phyloP scores from a whole-genome alignment of 306 rosid genomes.

The Cucumis melo region DNA sequence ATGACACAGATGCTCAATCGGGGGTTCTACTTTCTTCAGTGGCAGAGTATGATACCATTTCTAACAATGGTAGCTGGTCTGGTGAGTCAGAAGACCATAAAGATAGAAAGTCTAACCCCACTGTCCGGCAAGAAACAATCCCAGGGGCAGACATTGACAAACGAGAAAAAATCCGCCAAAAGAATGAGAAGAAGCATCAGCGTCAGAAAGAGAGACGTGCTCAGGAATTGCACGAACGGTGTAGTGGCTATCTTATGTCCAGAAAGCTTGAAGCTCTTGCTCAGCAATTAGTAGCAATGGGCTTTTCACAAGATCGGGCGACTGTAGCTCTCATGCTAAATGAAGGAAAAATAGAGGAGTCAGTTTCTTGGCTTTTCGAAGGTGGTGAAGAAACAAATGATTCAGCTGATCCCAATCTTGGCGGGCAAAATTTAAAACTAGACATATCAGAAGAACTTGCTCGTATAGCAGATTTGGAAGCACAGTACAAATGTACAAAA shows the following conservation, averaged over 20 bases:
- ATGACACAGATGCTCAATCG: conserved; percentile 80
- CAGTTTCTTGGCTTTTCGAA: conserved; percentile 77
- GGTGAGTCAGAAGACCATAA: conserved; percentile 97
- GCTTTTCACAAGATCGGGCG: conserved; percentile 75
- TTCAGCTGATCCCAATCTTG: conserved; percentile 31
- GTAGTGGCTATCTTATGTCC: conserved; percentile 80
- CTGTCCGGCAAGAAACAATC: conserved; percentile 44
- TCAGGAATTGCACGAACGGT: conserved; percentile 84
- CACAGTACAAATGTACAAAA: conserved; percentile 50
- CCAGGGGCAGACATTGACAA: conserved; percentile 95
- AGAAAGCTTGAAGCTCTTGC: conserved; percentile 89
- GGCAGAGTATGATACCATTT: conserved; percentile 83
- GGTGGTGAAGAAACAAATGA: conserved; percentile 50
- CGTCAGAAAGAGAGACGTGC: conserved; percentile 97
- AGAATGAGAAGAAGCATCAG: conserved; percentile 93
- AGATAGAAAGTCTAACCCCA: conserved; percentile 46
- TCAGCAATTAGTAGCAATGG: conserved; percentile 84
- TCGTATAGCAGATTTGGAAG: conserved; percentile 55
- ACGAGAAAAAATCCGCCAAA: conserved; percentile 87
- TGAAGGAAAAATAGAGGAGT: conserved; percentile 87
- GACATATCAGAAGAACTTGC: conserved; percentile 95
- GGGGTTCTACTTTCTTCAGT: conserved; percentile 41
- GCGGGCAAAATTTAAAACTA: conserved; percentile 57
- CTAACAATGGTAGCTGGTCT: conserved; percentile 94
- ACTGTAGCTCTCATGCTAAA: conserved; percentile 77